A percentile compares a stretch with the other conserved stretches of the same genome.
Evolutionary conservation across 1,139 yeast genomes (phyloP).

Genomic region (Saccharomyces hybrid): DNA sequence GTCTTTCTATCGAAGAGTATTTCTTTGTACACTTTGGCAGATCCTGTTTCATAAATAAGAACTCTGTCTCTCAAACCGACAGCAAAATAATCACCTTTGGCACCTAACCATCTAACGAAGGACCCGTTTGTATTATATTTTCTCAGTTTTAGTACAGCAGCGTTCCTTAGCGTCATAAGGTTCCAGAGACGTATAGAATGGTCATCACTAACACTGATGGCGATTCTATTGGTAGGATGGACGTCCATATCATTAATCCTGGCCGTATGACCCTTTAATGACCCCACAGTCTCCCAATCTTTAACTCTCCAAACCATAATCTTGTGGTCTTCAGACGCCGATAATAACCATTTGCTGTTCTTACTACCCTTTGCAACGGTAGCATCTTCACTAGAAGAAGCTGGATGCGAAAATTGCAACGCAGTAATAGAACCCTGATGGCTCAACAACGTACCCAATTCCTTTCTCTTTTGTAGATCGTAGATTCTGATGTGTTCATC

Average conservation of each 20-base stretch:
- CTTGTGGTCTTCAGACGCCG: conserved; percentile 88
- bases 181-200: conserved; percentile 86
- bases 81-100: conserved; percentile 57
- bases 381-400: conserved; percentile 33
- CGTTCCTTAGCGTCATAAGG: conserved; percentile 94
- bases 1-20: conserved; percentile 43
- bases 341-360: conserved; percentile 76
- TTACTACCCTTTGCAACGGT: conserved; percentile 16
- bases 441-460: conserved; percentile 80
- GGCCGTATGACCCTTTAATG: conserved; percentile 77
- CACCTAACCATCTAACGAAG: conserved; percentile 52
- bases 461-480: conserved; percentile 89
- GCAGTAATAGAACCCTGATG: conserved; percentile 87
- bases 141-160: conserved; percentile 70
- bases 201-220: conserved; percentile 83
- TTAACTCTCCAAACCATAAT: conserved; percentile 90
- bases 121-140: conserved; percentile 66
- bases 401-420: conserved; percentile 46
- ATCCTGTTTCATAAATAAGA: conserved; percentile 56
- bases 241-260: conserved; percentile 76
- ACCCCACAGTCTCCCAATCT: conserved; percentile 93
- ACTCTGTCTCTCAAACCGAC: conserved; percentile 67
- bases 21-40: conserved; percentile 51
- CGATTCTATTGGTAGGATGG: conserved; percentile 90
- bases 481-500: conserved; percentile 94